These are phyloP conservation scores for Neonectria neomacrospora DNA, from an alignment of 2,329 filamentous ascomycete species.

Conservation along the genomic window DNA sequence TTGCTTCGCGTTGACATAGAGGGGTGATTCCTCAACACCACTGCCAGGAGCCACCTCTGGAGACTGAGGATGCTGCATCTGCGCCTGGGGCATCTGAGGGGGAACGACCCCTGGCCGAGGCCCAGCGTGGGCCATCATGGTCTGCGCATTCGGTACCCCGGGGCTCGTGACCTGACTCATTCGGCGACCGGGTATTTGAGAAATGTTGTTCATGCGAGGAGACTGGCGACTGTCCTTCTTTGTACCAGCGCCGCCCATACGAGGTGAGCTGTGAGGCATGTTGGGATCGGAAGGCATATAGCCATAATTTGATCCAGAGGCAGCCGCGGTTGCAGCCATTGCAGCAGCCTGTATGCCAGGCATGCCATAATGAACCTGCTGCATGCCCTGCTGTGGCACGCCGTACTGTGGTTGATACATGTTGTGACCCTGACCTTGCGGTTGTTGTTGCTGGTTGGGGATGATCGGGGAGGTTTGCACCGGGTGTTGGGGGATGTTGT, in stretches of 20 bases:
- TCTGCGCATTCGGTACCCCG: conserved; percentile 76
- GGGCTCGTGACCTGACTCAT: conserved; percentile 84
- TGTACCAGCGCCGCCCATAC: conserved; percentile 78
- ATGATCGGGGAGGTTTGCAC: conserved; percentile 84
- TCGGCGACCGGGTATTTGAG: conserved; percentile 71
- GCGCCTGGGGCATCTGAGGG: conserved; percentile 70
- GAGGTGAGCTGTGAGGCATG: conserved; percentile 77
- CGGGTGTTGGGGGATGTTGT: conserved; percentile 73
- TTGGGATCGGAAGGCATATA: conserved; percentile 78
- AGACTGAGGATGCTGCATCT: conserved; percentile 77
- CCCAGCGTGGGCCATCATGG: conserved; percentile 77
- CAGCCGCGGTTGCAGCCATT: conserved; percentile 91
- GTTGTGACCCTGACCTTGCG: conserved; percentile 74
- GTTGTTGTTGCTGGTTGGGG: conserved; percentile 75
- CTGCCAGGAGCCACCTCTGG: conserved; percentile 79
- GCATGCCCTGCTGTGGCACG: conserved; percentile 78
- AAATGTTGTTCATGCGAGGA: conserved; percentile 75
- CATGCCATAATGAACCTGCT: conserved; percentile 74
- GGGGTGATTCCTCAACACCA: conserved; percentile 85
- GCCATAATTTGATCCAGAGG: conserved; percentile 82
- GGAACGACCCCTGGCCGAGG: conserved; percentile 63
- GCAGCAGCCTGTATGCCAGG: conserved; percentile 88
- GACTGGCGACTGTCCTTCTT: conserved; percentile 80
- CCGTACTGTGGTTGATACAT: conserved; percentile 84
- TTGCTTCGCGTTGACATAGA: conserved; percentile 99